Conservation (phyloP, 2,329 filamentous ascomycete genomes). For the Fusarium scirpi region DNA sequence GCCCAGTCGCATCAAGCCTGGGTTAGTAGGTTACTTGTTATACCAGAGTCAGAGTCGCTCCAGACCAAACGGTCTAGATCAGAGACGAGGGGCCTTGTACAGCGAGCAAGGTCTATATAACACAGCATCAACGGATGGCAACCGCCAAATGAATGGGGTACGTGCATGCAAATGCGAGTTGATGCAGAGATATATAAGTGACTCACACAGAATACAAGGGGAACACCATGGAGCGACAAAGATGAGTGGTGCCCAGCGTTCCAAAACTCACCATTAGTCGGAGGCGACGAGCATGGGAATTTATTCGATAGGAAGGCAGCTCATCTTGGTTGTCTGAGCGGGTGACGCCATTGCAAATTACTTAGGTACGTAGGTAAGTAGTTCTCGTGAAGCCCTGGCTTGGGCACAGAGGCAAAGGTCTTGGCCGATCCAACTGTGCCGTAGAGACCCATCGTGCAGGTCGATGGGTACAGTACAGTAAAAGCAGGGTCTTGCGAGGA, state of each 20-base stretch:
- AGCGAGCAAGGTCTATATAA: conserved; percentile 22
- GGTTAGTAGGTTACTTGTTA: conserved; percentile 30
- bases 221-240: conserved; percentile 45
- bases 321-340: conserved; percentile 30
- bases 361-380: neutral
- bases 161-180: conserved; percentile 27
- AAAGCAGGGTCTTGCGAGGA: conserved; percentile 36
- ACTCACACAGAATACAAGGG: conserved; percentile 45
- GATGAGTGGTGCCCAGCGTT: conserved; percentile 44
- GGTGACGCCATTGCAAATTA: conserved; percentile 47
- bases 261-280: conserved; percentile 41
- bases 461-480: conserved; percentile 21
- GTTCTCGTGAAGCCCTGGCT: conserved; percentile 15
- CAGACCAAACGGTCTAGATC: conserved; percentile 7
- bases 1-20: conserved; percentile 44
- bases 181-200: conserved; percentile 43
- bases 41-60: conserved; percentile 30
- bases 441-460: conserved; percentile 10
- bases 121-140: conserved; percentile 32
- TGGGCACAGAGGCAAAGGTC: conserved; percentile 3
- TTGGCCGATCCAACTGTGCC: conserved; percentile 20
- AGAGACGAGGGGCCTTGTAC: conserved; percentile 31
- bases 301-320: conserved; percentile 42
- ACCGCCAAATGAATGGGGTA: conserved; percentile 47
- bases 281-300: conserved; percentile 29